Conservation (phyloP, 768 basidiomycete species). For the Rhizopogon roseolus region DNA sequence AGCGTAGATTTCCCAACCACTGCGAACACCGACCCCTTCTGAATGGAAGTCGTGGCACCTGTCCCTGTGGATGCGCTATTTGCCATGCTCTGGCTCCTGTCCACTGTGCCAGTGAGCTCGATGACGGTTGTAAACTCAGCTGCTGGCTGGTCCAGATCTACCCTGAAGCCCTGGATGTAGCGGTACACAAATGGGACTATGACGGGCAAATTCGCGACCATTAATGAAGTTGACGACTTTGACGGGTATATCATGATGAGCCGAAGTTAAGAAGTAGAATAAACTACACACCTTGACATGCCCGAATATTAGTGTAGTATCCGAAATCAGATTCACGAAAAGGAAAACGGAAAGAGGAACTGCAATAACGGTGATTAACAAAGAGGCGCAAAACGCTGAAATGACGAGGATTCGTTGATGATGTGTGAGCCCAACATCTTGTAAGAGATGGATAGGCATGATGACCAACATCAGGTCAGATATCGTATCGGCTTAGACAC, state of each 20-base stretch:
- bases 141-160: not conserved
- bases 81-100: too few species aligned
- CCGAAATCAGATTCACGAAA: not conserved
- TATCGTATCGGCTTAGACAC: conserved; percentile 15
- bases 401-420: conserved; percentile 16
- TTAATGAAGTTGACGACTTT: not conserved
- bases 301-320: conserved; percentile 11
- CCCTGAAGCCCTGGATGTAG: not conserved
- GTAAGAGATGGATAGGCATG: conserved; percentile 11
- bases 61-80: too few species aligned
- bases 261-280: not conserved
- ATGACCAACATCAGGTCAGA: conserved; percentile 18
- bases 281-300: conserved; percentile 17
- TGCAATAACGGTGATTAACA: conserved; percentile 16
- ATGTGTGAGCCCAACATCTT: conserved; percentile 10
- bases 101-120: not conserved
- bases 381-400: conserved; percentile 15
- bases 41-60: not conserved
- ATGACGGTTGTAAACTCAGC: not conserved
- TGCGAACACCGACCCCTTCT: not conserved
- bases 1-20: too few species aligned
- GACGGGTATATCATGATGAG: not conserved
- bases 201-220: not conserved
- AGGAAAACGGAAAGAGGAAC: conserved; percentile 20
- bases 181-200: not conserved